Evolutionary conservation across 495 filamentous ascomycete genomes (phyloP), one percentile per base, ranked within the genome.

Genomic region (Haplographium delicatum): DNA sequence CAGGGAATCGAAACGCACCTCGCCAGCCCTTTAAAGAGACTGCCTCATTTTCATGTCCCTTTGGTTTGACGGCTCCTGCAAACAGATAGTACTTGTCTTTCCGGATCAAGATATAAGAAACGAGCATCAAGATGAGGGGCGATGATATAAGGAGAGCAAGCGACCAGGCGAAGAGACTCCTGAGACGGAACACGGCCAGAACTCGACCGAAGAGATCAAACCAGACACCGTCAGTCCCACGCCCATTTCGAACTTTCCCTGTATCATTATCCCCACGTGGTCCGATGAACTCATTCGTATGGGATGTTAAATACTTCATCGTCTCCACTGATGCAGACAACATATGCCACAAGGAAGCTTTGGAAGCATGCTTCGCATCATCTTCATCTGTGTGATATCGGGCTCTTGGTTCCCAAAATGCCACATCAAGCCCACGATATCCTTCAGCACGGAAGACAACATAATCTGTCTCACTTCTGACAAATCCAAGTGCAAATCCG

Each of bases 341-440:
- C 93, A 98, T 98, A 62, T 97, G 90, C 88, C 89, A 95, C 7
- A 97, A 61, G 15, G 88, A 91, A 33, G 81, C 76, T 47, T 66
- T 72, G 27, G 80, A 88, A 0, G 87, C 83, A 66, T 96, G 89
- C 33, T 73, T 76, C 2, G 83, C 75, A 65, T 93, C 87, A 67
- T 98, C 93, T 65, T 95, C 82, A 44, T 85, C 79, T 6, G 91
- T 98, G 64, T 98, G 93, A 64, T 98, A 98, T 35, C 86, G 68
- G 18, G 89, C 80, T 39, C 93, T 77, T 2, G 91, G 91, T 64
- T 85, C 49, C 61, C 80, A 88, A 65, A 97, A 98, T 11, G 91
- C 91, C 23, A 98, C 72, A 68, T 98, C 93, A 30, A 98, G 73
- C 2, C 93, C 93, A 35, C 91, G 85, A 59, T 94, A 75, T 7